A percentile compares a stretch with the other conserved stretches of the same genome.
Conservation (phyloP, 2,329 filamentous ascomycete species). For the Davidsoniella virescens region DNA sequence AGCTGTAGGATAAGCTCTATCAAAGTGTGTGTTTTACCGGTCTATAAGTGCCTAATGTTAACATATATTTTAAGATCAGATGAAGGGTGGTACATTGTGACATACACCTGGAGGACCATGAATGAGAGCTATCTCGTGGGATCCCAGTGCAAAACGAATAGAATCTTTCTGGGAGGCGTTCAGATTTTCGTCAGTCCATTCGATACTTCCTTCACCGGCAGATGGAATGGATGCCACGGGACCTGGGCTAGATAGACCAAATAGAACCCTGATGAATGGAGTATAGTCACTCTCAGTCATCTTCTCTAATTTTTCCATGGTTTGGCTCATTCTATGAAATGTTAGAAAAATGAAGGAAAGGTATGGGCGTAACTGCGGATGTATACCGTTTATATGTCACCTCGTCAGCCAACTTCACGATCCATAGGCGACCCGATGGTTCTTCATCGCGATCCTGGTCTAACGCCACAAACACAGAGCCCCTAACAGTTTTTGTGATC, state of each 20-base stretch:
- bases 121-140: constrained; percentile 70
- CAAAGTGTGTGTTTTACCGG: constrained; percentile 90
- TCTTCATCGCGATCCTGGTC: constrained; percentile 34
- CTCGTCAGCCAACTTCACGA: constrained; percentile 52
- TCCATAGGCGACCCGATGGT: constrained; percentile 38
- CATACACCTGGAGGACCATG: constrained; percentile 76
- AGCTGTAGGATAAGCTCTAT: constrained; percentile 93
- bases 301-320: constrained; percentile 42
- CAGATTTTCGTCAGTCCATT: constrained; percentile 45
- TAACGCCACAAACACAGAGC: constrained; percentile 47
- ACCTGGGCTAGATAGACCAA: constrained; percentile 39
- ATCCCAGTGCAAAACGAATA: constrained; percentile 67
- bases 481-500: constrained; percentile 45
- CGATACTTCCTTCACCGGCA: constrained; percentile 24
- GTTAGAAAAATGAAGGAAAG: constrained; percentile 15
- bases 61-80: neutral
- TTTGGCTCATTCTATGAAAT: constrained; percentile 35
- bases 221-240: constrained; percentile 22
- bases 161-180: constrained; percentile 54
- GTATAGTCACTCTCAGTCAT: constrained; percentile 43
- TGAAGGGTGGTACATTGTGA: constrained; percentile 10
- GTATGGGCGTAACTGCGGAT: constrained; percentile 9
- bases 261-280: constrained; percentile 43
- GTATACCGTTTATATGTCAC: constrained; percentile 43
- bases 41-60: constrained; percentile 28